Evolutionary conservation across 1,139 yeast genomes (phyloP).

Genomic region (Hemisphaericaspora subhashii): DNA sequence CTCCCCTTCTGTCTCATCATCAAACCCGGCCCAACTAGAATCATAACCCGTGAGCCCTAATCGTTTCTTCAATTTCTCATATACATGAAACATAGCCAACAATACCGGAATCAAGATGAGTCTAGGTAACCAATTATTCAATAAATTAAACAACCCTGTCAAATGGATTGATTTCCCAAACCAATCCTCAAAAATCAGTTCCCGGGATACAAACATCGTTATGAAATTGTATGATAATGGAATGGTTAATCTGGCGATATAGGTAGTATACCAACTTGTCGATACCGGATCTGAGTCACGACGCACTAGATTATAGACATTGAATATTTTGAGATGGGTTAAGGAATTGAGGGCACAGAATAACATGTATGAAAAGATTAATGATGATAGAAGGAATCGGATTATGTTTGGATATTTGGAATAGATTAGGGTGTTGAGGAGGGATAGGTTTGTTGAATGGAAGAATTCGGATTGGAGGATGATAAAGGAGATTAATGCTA

Average conservation of each 20-base stretch:
- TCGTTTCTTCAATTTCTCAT: slow-evolving; percentile 57
- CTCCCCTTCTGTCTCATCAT: slow-evolving; percentile 28
- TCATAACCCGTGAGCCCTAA: slow-evolving; percentile 53
- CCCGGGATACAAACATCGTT: slow-evolving; percentile 56
- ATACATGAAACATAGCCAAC: slow-evolving; percentile 65
- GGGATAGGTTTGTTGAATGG: slow-evolving; percentile 65
- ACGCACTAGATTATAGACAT: slow-evolving; percentile 70
- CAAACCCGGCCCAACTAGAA: slow-evolving; percentile 52
- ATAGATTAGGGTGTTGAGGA: slow-evolving; percentile 52
- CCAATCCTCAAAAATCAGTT: slow-evolving; percentile 55
- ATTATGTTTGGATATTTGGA: slow-evolving; percentile 20
- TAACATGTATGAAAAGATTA: slow-evolving; percentile 66
- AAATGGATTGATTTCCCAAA: slow-evolving; percentile 74
- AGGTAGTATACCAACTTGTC: slow-evolving; percentile 74
- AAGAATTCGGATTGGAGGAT: slow-evolving; percentile 73
- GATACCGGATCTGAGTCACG: slow-evolving; percentile 74
- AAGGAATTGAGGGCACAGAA: slow-evolving; percentile 63
- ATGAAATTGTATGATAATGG: slow-evolving; percentile 81
- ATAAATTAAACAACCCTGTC: slow-evolving; percentile 69
- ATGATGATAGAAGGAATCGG: slow-evolving; percentile 39
- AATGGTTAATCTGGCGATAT: slow-evolving; percentile 77
- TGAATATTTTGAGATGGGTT: slow-evolving; percentile 68
- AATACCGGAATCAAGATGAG: slow-evolving; percentile 66
- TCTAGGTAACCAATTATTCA: slow-evolving; percentile 76
- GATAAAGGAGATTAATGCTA: slow-evolving; percentile 45